Evolutionary conservation across 257 asterid genomes (phyloP).

Genomic region (Salvia splendens): DNA sequence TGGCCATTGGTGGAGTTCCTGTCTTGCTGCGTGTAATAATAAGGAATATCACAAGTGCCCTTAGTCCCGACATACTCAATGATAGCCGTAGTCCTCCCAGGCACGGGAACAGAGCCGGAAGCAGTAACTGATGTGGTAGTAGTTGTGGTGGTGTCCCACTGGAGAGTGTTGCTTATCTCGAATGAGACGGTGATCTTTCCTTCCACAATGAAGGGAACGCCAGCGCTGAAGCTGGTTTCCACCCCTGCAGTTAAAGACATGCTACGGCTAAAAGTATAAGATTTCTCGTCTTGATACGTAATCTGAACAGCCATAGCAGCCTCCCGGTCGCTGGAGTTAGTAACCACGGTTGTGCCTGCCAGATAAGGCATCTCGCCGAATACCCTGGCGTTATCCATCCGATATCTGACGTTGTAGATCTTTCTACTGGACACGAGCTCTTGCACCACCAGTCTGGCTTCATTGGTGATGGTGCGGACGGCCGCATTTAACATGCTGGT

Average conservation of each 20-base stretch:
- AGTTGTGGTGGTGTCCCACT: neutral
- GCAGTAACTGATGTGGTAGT: neutral
- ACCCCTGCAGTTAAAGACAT: neutral
- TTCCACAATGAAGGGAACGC: neutral
- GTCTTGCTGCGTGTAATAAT: neutral
- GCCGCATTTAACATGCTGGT: too few relatives aligned
- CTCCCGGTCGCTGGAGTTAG: neutral
- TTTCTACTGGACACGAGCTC: too few relatives aligned
- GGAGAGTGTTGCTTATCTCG: neutral
- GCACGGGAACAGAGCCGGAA: neutral
- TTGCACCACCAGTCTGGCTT: too few relatives aligned
- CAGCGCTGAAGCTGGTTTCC: neutral
- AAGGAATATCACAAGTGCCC: neutral
- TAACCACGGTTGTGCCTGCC: neutral
- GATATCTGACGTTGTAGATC: neutral
- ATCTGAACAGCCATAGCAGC: neutral
- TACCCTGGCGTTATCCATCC: neutral
- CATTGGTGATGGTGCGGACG: too few relatives aligned
- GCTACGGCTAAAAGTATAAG: neutral
- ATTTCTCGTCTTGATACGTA: neutral
- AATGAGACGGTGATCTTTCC: neutral
- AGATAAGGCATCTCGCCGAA: neutral
- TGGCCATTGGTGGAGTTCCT: neutral
- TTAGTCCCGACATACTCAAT: neutral
- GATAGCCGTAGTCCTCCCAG: neutral